A percentile compares a stretch with the other conserved stretches of the same genome.
Conservation (phyloP, 2,329 filamentous ascomycete genomes). For the Herpotrichia juniperi region DNA sequence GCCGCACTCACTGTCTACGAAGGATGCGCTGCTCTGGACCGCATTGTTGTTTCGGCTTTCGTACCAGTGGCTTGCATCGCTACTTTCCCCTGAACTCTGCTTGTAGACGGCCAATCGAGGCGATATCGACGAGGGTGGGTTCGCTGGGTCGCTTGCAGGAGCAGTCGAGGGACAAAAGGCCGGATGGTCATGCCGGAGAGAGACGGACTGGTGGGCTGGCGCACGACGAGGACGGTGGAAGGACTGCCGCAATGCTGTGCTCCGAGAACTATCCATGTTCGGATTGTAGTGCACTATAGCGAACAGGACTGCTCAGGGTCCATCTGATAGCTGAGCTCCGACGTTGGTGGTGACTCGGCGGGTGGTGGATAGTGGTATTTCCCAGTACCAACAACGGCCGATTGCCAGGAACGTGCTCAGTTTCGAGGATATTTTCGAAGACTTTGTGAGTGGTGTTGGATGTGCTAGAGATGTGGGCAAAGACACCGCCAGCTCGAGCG, state of each 20-base stretch:
- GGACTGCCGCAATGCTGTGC: conserved; percentile 18
- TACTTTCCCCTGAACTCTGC: conserved; percentile 57
- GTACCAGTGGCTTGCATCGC: conserved; percentile 60
- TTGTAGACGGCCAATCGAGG: conserved; percentile 40
- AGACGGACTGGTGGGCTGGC: conserved; percentile 54
- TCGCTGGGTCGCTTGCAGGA: conserved; percentile 42
- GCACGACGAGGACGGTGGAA: conserved; percentile 47
- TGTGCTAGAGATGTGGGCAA: background rate
- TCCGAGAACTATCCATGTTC: conserved; percentile 31
- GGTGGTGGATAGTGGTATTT: background rate
- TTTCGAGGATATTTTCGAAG: no score
- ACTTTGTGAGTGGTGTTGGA: background rate
- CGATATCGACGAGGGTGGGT: conserved; percentile 50
- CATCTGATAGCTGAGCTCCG: background rate
- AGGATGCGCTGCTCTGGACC: conserved; percentile 41
- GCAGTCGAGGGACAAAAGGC: conserved; percentile 1
- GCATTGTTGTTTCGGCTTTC: conserved; percentile 58
- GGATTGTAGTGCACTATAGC: background rate
- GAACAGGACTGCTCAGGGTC: background rate
- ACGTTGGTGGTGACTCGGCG: background rate
- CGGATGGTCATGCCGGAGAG: conserved; percentile 49
- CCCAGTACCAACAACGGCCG: background rate
- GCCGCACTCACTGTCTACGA: conserved; percentile 48
- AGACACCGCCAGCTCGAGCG: background rate
- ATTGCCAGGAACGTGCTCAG: no score